Evolutionary conservation across 306 rosid species (phyloP).

Genomic region (Medicago arabica): DNA sequence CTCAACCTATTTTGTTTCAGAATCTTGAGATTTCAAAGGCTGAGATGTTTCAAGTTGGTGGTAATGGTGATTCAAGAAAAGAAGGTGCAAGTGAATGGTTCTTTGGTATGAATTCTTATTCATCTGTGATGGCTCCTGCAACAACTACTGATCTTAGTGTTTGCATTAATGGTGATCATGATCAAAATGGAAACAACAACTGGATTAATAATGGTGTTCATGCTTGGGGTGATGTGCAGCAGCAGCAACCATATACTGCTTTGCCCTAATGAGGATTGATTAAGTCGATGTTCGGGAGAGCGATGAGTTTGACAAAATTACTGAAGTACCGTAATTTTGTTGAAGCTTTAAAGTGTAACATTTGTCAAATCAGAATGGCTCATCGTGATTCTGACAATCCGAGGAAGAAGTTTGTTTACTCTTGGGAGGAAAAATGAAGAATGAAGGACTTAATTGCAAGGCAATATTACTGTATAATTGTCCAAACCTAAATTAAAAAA

Average conservation of each 20-base stretch:
- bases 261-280: constrained; percentile 67
- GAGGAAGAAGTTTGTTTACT: constrained; percentile 31
- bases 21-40: constrained; percentile 58
- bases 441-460: constrained; percentile 23
- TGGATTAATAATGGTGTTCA: constrained; percentile 59
- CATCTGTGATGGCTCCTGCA: constrained; percentile 58
- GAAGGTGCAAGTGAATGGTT: constrained; percentile 73
- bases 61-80: constrained; percentile 45
- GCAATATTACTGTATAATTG: constrained; percentile 8
- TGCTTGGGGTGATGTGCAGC: constrained; percentile 76
- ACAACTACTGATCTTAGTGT: constrained; percentile 3
- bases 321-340: neutral
- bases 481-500: neutral
- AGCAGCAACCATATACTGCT: constrained; percentile 61
- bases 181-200: constrained; percentile 46
- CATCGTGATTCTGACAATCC: neutral
- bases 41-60: constrained; percentile 21
- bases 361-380: neutral
- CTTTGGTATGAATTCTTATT: constrained; percentile 65
- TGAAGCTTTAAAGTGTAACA: neutral
- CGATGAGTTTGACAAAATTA: neutral
- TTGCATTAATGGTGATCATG: constrained; percentile 43
- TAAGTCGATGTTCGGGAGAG: neutral
- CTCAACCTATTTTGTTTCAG: constrained; percentile 64
- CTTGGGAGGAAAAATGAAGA: constrained; percentile 5